Conservation (phyloP, 192 early-diverging fungal genomes). For the Entophlyctis helioformis region DNA sequence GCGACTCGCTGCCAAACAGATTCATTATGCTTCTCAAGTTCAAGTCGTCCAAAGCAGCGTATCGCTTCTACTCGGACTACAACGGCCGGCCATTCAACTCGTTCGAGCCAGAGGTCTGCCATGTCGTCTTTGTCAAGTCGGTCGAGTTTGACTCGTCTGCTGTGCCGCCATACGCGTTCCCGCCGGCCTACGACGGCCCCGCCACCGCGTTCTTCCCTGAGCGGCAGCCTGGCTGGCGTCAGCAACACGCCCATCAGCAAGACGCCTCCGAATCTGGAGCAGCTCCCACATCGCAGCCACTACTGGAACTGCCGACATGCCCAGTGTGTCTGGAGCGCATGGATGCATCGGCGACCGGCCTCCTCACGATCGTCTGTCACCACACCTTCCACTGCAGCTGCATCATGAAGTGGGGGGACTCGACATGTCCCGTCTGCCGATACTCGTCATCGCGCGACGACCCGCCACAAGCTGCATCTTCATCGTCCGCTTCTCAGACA, state of each 20-base stretch:
- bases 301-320: conserved; percentile 80
- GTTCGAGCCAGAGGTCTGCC: conserved; percentile 52
- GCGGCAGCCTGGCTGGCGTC: not conserved
- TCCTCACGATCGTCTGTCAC: conserved; percentile 86
- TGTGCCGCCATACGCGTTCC: conserved; percentile 50
- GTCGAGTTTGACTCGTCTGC: conserved; percentile 51
- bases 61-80: conserved; percentile 61
- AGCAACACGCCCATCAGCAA: not conserved
- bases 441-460: conserved; percentile 53
- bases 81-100: conserved; percentile 79
- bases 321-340: conserved; percentile 95
- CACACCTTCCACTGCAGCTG: conserved; percentile 94
- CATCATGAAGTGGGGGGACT: conserved; percentile 80
- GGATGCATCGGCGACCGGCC: conserved; percentile 77
- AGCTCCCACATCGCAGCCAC: not conserved
- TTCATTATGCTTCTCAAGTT: conserved; percentile 85
- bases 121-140: conserved; percentile 66
- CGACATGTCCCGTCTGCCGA: conserved; percentile 83
- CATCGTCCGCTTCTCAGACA: too few relatives aligned
- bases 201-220: conserved; percentile 13
- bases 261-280: not conserved
- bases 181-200: conserved; percentile 12
- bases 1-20: conserved; percentile 73
- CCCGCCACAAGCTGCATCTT: too few relatives aligned
- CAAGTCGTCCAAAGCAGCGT: conserved; percentile 38